These are phyloP conservation scores for Carex scoparia DNA, from an alignment of 176 grass and related monocot species.

Conservation along the genomic window DNA sequence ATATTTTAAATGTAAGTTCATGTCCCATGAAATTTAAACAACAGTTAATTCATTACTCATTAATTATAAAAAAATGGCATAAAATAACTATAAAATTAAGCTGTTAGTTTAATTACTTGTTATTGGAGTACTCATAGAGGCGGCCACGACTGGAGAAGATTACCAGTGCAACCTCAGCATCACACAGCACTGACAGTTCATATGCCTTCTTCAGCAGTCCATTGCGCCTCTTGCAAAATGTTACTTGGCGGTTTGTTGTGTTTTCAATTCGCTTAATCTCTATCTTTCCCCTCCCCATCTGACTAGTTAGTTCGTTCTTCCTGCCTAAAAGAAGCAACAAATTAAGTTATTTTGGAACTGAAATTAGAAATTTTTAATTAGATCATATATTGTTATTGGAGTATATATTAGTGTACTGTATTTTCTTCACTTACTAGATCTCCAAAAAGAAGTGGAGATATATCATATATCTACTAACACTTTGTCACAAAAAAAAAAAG, in stretches of 20 bases:
- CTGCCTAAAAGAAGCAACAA: neutral
- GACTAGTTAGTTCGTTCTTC: neutral
- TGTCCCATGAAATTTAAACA: neutral
- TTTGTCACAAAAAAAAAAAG: neutral
- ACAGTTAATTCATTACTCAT: neutral
- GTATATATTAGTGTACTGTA: neutral
- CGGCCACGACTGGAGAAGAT: slow-evolving; percentile 47
- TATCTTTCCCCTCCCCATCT: slow-evolving; percentile 55
- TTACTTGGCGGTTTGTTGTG: slow-evolving; percentile 48
- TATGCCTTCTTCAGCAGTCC: slow-evolving; percentile 51
- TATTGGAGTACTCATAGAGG: slow-evolving; percentile 48
- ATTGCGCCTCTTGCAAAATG: slow-evolving; percentile 52
- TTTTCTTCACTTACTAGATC: too few species aligned
- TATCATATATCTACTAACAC: too few species aligned
- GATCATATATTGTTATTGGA: neutral
- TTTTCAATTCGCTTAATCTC: slow-evolving; percentile 61
- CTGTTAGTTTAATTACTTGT: slow-evolving; percentile 23
- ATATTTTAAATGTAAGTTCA: neutral
- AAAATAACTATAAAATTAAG: neutral
- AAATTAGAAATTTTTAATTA: neutral
- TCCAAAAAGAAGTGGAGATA: too few species aligned
- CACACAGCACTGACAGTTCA: slow-evolving; percentile 43
- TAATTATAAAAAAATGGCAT: neutral
- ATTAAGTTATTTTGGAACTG: neutral
- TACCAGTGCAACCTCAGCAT: slow-evolving; percentile 45